Percentiles rank a stretch among this genome's conserved stretches.
phyloP scores from a whole-genome alignment of 352 stramenopile species.

The Pythium volutum region DNA sequence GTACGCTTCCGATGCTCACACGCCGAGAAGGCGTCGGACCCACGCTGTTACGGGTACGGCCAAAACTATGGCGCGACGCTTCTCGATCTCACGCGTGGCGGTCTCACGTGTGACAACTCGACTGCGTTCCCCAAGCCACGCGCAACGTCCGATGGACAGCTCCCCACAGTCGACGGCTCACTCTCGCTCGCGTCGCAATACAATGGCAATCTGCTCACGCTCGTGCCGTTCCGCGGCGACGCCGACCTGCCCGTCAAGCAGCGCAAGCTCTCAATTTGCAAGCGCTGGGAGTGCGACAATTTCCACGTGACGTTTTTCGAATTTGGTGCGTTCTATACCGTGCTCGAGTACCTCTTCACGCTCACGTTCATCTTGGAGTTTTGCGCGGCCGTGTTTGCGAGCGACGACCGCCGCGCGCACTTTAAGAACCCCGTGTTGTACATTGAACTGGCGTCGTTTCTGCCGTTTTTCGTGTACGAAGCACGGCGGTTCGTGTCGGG shows the following conservation, averaged over 20 bases:
- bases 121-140: slow-evolving; percentile 18
- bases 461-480: slow-evolving; percentile 69
- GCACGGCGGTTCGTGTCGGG: slow-evolving; percentile 31
- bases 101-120: slow-evolving; percentile 49
- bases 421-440: slow-evolving; percentile 69
- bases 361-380: slow-evolving; percentile 66
- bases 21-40: slow-evolving; percentile 32
- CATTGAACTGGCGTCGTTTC: slow-evolving; percentile 64
- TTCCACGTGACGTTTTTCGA: slow-evolving; percentile 70
- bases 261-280: slow-evolving; percentile 51
- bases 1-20: slow-evolving; percentile 52
- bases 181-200: slow-evolving; percentile 24
- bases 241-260: slow-evolving; percentile 36
- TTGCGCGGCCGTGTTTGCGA: slow-evolving; percentile 33
- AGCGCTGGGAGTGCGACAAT: slow-evolving; percentile 77
- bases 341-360: slow-evolving; percentile 68
- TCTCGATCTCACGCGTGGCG: slow-evolving; percentile 17
- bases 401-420: slow-evolving; percentile 36
- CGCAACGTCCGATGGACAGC: slow-evolving; percentile 1
- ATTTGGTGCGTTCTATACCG: slow-evolving; percentile 47
- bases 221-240: slow-evolving; percentile 52
- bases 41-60: slow-evolving; percentile 52
- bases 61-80: slow-evolving; percentile 43
- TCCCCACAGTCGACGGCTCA: slow-evolving; percentile 23
- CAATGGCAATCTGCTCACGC: slow-evolving; percentile 2